phyloP scores from a whole-genome alignment of 768 basidiomycete genomes.

The Clavaria fumosa region DNA sequence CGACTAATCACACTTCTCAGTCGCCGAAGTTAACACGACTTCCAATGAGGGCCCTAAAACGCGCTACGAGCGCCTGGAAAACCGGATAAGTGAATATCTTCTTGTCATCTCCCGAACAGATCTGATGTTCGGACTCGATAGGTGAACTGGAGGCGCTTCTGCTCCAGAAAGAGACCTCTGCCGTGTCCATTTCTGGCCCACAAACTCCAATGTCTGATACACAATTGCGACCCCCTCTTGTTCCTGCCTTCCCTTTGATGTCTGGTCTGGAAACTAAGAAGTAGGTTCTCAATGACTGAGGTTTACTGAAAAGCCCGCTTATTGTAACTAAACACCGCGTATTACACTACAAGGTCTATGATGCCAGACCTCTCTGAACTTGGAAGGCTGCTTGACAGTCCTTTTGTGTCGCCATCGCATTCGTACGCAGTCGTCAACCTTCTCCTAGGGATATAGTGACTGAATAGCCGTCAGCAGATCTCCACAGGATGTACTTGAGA shows the following conservation, averaged over 20 bases:
- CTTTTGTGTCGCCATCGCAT: no score
- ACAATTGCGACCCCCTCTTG: not conserved
- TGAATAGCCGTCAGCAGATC: no score
- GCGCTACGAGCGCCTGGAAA: slow-evolving; percentile 48
- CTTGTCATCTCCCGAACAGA: not conserved
- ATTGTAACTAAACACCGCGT: no score
- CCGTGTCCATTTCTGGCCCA: slow-evolving; percentile 5
- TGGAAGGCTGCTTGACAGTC: no score
- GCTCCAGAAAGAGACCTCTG: slow-evolving; percentile 35
- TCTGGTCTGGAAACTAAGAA: no score
- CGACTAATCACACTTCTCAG: slow-evolving; percentile 21
- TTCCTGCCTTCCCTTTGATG: not conserved
- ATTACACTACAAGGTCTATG: no score
- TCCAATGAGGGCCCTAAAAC: slow-evolving; percentile 39
- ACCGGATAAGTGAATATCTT: slow-evolving; percentile 41
- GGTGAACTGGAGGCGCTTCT: slow-evolving; percentile 57
- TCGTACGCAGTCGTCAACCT: no score
- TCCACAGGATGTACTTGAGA: slow-evolving; percentile 18
- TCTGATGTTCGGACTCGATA: slow-evolving; percentile 13
- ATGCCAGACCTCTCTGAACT: no score
- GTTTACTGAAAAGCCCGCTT: no score
- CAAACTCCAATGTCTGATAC: not conserved
- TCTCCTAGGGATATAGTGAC: no score
- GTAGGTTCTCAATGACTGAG: no score
- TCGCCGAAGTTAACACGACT: slow-evolving; percentile 23